Evolutionary conservation across 305 asterid species (phyloP).

Genomic region (Euphrasia arctica): DNA sequence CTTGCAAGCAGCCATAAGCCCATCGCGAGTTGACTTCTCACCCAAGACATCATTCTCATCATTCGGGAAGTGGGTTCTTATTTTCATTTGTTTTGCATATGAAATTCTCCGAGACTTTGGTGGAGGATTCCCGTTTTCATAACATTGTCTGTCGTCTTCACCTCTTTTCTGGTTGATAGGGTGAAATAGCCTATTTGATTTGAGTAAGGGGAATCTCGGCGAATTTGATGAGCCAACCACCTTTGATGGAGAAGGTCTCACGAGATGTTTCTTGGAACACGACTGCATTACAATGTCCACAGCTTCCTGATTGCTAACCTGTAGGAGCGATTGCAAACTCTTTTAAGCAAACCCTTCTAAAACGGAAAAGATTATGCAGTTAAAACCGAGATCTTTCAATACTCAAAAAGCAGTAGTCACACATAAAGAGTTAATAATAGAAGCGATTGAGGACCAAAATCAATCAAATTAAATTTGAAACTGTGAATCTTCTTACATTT

Average conservation of each 20-base stretch:
- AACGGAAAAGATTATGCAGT: no score
- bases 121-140: constrained; percentile 59
- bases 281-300: constrained; percentile 49
- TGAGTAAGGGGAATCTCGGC: constrained; percentile 36
- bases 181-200: constrained; percentile 32
- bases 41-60: constrained; percentile 37
- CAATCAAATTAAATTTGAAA: background rate
- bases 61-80: constrained; percentile 22
- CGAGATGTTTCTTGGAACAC: constrained; percentile 33
- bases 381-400: no score
- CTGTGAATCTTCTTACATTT: constrained; percentile 33
- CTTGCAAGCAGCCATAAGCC: constrained; percentile 61
- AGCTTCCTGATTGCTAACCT: constrained; percentile 81
- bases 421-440: no score
- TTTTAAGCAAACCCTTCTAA: background rate
- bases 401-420: no score
- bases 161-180: constrained; percentile 28
- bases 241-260: constrained; percentile 21
- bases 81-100: constrained; percentile 31
- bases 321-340: background rate
- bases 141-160: constrained; percentile 34
- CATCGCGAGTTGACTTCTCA: constrained; percentile 31
- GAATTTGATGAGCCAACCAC: constrained; percentile 35
- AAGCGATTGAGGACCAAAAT: background rate
- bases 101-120: constrained; percentile 50